A percentile compares a stretch with the other conserved stretches of the same genome.
Evolutionary conservation across 129 eudicot species (phyloP).

Genomic region (Escallonia rubra): DNA sequence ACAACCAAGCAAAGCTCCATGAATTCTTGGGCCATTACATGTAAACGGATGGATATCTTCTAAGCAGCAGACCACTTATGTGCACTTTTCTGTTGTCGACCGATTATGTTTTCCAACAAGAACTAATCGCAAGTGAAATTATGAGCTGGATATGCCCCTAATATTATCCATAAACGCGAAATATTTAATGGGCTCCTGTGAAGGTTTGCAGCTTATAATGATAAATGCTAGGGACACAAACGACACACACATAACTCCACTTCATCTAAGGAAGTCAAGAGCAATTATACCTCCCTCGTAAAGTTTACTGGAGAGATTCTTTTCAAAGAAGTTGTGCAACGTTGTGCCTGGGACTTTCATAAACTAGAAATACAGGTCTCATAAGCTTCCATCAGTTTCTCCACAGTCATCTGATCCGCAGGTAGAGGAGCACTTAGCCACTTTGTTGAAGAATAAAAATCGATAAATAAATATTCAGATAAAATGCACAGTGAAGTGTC

Average conservation of each 20-base stretch:
- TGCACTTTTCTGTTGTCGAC: too few relatives aligned
- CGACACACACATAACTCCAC: too few relatives aligned
- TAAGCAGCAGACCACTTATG: too few relatives aligned
- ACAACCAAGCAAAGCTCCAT: neutral
- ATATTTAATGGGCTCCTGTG: neutral
- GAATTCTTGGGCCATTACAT: too few relatives aligned
- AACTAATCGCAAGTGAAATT: too few relatives aligned
- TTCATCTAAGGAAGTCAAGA: neutral
- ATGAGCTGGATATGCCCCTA: too few relatives aligned
- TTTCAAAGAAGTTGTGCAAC: slow-evolving; percentile 55
- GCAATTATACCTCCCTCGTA: slow-evolving; percentile 73
- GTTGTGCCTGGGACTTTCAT: slow-evolving; percentile 56
- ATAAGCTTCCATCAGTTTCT: slow-evolving; percentile 50
- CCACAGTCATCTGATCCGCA: slow-evolving; percentile 41
- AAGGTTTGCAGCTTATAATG: neutral
- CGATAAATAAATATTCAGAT: slow-evolving; percentile 4
- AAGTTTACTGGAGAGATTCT: slow-evolving; percentile 78
- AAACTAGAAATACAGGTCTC: slow-evolving; percentile 59
- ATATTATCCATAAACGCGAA: neutral
- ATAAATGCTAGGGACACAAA: neutral
- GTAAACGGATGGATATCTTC: too few relatives aligned
- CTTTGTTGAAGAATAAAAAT: neutral
- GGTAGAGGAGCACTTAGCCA: slow-evolving; percentile 11
- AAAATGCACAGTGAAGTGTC: neutral
- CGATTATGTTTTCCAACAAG: too few relatives aligned